Base-by-base conservation (phyloP, 352 stramenopile species). In the Globisporangium nagaii region DNA sequence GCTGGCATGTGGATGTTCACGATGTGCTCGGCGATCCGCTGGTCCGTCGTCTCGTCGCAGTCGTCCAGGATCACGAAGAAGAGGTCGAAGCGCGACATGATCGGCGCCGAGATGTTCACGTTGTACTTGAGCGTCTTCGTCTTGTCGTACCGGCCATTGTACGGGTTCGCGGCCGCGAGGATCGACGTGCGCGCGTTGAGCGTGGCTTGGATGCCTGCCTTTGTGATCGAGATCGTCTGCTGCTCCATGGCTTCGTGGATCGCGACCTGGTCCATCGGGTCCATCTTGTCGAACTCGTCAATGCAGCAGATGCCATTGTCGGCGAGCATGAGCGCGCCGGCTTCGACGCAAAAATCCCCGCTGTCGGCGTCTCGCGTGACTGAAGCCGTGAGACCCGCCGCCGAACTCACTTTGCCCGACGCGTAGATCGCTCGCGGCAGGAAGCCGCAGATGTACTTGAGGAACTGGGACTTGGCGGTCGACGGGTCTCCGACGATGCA, bases 171-270 rank as follows among this genome's bases (percentile, higher is more conserved):
- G 0, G 97, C 97, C 11, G 97, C 97, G n/a, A 99, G 73, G 49
- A 99, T 98, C n/a, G 96, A 98, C 30, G 96, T 97, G 4, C 97
- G 83, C n/a, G 97, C 96, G 74, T 99, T 99, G 15, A 99, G 73
- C 20, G 96, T 99, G 5, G 97, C 97, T 17, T 98, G 96, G 63
- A 99, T 99, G 15, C 97, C 97, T 5, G 97, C 98, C 68, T 99
- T 99, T 24, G 97, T 98, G 55, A 99, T 98, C 3, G 76, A 88
- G 32, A 99, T 97, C 13, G 97, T 99, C 74, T 99, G 97, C 69
- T 99, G 97, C 75, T 99, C 98, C 97, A 99, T 99, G 6, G 98
- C 97, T 64, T 98, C 95, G 80, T 99, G 98, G 64, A 99, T 99
- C 4, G 97, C 96, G 10, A 98, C 98, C 59, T 98, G 88, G 66